Conservation (phyloP, 371 early-diverging fungal genomes). For the Mortierella sp. region DNA sequence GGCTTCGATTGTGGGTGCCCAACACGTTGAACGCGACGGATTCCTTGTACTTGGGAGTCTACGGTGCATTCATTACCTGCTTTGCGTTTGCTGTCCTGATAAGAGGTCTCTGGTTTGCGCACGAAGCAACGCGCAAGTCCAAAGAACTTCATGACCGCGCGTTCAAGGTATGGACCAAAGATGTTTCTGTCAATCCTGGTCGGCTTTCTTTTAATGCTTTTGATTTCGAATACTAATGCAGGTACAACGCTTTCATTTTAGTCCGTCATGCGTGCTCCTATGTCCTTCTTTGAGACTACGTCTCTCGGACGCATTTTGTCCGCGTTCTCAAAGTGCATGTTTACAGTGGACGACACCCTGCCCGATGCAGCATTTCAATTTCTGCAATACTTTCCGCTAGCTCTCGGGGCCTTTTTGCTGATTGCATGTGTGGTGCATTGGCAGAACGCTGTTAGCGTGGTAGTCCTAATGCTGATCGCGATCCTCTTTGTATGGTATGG, state of each 20-base stretch:
- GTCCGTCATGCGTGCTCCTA: slow-evolving; percentile 66
- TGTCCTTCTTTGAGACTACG: slow-evolving; percentile 85
- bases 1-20: slow-evolving; percentile 67
- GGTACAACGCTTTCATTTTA: slow-evolving; percentile 23
- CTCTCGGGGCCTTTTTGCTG: slow-evolving; percentile 59
- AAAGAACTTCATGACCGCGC: slow-evolving; percentile 57
- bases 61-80: slow-evolving; percentile 57
- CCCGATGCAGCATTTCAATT: slow-evolving; percentile 52
- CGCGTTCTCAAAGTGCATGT: slow-evolving; percentile 64
- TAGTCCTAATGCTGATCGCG: slow-evolving; percentile 53
- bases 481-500: slow-evolving; percentile 22
- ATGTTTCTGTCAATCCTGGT: no score
- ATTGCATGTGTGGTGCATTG: slow-evolving; percentile 57
- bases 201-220: no score
- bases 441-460: slow-evolving; percentile 57
- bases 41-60: slow-evolving; percentile 62
- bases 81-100: slow-evolving; percentile 57
- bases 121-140: slow-evolving; percentile 54
- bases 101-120: slow-evolving; percentile 57
- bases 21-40: slow-evolving; percentile 51
- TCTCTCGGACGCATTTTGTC: slow-evolving; percentile 85
- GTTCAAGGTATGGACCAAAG: slow-evolving; percentile 30
- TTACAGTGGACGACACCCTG: slow-evolving; percentile 61
- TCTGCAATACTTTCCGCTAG: slow-evolving; percentile 59
- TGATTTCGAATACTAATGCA: no score